Conservation (phyloP, 129 eudicot genomes). For the Sambucus nigra region DNA sequence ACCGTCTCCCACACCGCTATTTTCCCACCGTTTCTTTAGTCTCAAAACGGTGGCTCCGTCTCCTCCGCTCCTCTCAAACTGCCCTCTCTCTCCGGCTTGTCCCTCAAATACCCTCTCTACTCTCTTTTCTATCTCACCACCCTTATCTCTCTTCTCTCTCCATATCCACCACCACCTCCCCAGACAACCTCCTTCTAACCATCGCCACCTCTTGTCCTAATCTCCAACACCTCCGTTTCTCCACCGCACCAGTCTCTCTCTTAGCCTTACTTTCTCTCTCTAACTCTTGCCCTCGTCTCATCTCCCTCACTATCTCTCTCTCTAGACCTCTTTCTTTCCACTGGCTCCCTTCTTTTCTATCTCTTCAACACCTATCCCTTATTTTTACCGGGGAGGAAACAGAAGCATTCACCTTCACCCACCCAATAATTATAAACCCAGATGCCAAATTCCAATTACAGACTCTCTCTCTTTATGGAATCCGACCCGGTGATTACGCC, state of each 20-base stretch:
- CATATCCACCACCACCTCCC: constrained; percentile 35
- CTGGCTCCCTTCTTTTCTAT: constrained; percentile 18
- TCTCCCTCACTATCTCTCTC: constrained; percentile 32
- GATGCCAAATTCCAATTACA: constrained; percentile 22
- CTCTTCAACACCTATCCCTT: constrained; percentile 25
- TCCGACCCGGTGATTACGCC: constrained; percentile 35
- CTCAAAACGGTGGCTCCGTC: constrained; percentile 26
- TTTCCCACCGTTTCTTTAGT: constrained; percentile 12
- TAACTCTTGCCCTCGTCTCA: constrained; percentile 27
- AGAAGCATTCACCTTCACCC: too few species aligned
- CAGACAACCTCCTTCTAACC: constrained; percentile 26
- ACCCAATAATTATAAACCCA: neutral
- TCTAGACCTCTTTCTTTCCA: constrained; percentile 33
- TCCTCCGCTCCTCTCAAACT: constrained; percentile 9
- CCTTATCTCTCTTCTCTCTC: constrained; percentile 34
- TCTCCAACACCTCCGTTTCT: constrained; percentile 40
- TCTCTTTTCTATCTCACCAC: constrained; percentile 45
- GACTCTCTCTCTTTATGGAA: constrained; percentile 37
- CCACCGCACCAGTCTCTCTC: constrained; percentile 32
- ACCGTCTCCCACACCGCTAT: constrained; percentile 32
- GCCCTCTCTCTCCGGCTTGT: constrained; percentile 9
- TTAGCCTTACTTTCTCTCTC: constrained; percentile 33
- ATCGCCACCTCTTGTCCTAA: constrained; percentile 31
- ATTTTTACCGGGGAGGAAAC: constrained; percentile 10
- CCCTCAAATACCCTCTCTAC: constrained; percentile 39